Percentiles rank a stretch among this genome's conserved stretches.
phyloP scores from a whole-genome alignment of 2,329 filamentous ascomycete species.

The Claviceps arundinis region DNA sequence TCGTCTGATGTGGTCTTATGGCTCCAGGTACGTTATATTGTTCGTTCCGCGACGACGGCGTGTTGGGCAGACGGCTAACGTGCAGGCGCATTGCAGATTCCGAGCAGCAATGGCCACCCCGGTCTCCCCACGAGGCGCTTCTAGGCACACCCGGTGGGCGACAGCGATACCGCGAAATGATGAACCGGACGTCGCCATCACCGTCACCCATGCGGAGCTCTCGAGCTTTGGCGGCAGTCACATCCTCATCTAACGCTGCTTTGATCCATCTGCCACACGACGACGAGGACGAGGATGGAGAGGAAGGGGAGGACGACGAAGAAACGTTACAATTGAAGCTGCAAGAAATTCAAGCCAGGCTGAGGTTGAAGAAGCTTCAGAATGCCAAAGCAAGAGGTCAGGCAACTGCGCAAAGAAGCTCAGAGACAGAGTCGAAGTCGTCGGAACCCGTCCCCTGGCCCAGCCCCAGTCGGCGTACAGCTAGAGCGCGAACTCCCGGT shows the following conservation, averaged over 20 bases:
- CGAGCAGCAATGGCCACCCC: constrained; percentile 50
- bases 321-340: constrained; percentile 79
- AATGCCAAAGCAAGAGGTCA: constrained; percentile 27
- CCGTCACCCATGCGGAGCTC: constrained; percentile 40
- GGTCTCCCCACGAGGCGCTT: constrained; percentile 52
- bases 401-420: constrained; percentile 9
- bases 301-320: constrained; percentile 51
- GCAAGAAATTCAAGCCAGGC: constrained; percentile 73
- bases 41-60: background rate
- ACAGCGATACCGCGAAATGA: constrained; percentile 56
- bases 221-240: constrained; percentile 7
- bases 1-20: constrained; percentile 3
- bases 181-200: constrained; percentile 53
- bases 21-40: constrained; percentile 6
- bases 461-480: constrained; percentile 10
- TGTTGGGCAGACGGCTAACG: background rate
- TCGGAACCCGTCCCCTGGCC: constrained; percentile 10
- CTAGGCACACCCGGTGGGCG: constrained; percentile 65
- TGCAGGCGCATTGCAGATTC: constrained; percentile 16
- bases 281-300: constrained; percentile 31
- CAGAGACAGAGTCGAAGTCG: constrained; percentile 9
- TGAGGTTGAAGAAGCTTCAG: constrained; percentile 80
- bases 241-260: constrained; percentile 11
- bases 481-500: constrained; percentile 15
- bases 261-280: constrained; percentile 19